These are phyloP conservation scores for Phytophthora pistaciae DNA, from an alignment of 352 stramenopile genomes.

Conservation along the genomic window DNA sequence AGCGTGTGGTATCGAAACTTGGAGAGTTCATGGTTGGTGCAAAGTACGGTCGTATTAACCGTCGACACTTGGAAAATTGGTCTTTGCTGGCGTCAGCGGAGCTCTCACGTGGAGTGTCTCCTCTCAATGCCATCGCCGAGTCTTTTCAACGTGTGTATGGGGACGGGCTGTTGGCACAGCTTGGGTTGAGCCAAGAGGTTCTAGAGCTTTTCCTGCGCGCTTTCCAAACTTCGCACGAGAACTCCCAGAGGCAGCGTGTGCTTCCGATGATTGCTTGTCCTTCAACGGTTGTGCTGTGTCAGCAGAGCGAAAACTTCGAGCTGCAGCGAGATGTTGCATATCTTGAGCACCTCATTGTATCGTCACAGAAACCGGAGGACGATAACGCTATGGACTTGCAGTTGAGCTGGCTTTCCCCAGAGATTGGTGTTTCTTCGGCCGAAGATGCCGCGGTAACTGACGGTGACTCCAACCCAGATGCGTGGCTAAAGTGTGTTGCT, in stretches of 20 bases:
- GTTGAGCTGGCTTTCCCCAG: constrained; percentile 37
- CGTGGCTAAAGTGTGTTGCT: constrained; percentile 49
- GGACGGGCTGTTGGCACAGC: constrained; percentile 46
- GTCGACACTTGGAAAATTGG: constrained; percentile 83
- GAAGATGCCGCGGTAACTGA: not conserved
- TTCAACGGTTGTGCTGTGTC: constrained; percentile 70
- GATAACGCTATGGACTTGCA: constrained; percentile 30
- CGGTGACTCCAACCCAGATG: constrained; percentile 9
- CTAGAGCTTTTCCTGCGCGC: constrained; percentile 46
- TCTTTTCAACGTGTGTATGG: constrained; percentile 79
- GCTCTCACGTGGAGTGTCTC: constrained; percentile 61
- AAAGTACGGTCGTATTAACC: constrained; percentile 60
- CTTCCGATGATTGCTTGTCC: constrained; percentile 37
- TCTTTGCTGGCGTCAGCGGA: constrained; percentile 69
- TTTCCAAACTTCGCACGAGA: constrained; percentile 33
- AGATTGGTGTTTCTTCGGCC: constrained; percentile 12
- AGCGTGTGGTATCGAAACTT: constrained; percentile 52
- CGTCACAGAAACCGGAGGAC: constrained; percentile 20
- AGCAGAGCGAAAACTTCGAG: constrained; percentile 59
- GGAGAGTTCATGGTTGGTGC: constrained; percentile 26
- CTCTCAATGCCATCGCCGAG: constrained; percentile 54
- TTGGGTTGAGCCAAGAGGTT: constrained; percentile 52
- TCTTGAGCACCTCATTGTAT: constrained; percentile 67
- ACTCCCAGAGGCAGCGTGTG: constrained; percentile 44
- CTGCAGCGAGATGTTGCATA: constrained; percentile 70